Conservation (phyloP, 2,329 filamentous ascomycete species). For the Cladophialophora yegresii region DNA sequence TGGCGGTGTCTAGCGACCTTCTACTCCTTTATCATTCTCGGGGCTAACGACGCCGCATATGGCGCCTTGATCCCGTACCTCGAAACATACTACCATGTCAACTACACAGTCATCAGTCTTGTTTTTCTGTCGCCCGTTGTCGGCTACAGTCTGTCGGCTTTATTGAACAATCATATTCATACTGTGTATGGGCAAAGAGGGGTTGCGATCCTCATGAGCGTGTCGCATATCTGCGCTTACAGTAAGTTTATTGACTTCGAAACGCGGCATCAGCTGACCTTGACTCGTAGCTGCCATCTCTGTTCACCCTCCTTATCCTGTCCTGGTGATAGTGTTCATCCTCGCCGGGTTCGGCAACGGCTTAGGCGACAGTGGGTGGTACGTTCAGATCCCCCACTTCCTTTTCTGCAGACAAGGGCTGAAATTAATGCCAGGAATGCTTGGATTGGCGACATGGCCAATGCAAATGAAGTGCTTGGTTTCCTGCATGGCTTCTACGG, state of each 20-base stretch:
- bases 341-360: conserved; percentile 73
- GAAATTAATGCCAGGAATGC: conserved; percentile 53
- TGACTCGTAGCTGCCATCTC: conserved; percentile 55
- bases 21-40: conserved; percentile 58
- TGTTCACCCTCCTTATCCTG: conserved; percentile 69
- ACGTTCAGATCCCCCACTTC: conserved; percentile 44
- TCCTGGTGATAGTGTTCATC: conserved; percentile 65
- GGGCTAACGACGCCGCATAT: conserved; percentile 59
- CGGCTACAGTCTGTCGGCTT: conserved; percentile 50
- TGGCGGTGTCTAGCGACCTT: conserved; percentile 63
- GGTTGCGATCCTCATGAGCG: conserved; percentile 64
- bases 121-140: conserved; percentile 53
- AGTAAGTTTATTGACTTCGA: conserved; percentile 22
- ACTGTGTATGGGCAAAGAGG: conserved; percentile 64
- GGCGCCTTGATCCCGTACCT: conserved; percentile 52
- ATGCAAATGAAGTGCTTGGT: conserved; percentile 72
- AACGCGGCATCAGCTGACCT: conserved; percentile 5
- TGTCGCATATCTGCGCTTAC: conserved; percentile 66
- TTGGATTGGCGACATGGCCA: conserved; percentile 70
- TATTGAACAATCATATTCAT: conserved; percentile 50
- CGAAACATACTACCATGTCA: conserved; percentile 47
- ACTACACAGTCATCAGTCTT: conserved; percentile 51
- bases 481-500: conserved; percentile 71
- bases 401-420: conserved; percentile 35
- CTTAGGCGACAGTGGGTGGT: conserved; percentile 61